Percentiles rank a stretch among this genome's conserved stretches.
Conservation (phyloP, 176 grass and related monocot genomes). For the Oryza glaberrima region DNA sequence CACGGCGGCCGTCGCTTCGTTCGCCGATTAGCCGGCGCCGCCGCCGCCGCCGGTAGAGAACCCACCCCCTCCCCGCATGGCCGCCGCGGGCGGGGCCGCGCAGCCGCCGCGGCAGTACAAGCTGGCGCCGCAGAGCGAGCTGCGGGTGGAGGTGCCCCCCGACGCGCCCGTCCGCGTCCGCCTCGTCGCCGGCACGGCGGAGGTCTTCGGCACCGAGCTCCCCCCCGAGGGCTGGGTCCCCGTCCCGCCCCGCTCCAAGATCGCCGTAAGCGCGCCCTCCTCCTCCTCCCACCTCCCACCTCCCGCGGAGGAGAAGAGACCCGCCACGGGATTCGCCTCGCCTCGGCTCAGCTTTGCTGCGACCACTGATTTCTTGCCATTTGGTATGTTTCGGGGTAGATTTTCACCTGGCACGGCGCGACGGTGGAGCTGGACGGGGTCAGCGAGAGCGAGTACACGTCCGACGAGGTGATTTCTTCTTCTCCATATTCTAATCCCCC, state of each 20-base stretch:
- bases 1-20: too few relatives aligned
- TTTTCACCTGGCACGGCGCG: conserved; percentile 93
- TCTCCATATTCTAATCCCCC: not conserved
- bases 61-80: conserved; percentile 6
- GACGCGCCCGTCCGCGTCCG: conserved; percentile 75
- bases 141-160: conserved; percentile 80
- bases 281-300: not conserved
- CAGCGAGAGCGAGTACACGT: conserved; percentile 84
- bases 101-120: conserved; percentile 65
- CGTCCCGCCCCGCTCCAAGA: conserved; percentile 76
- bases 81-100: conserved; percentile 23
- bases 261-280: conserved; percentile 52
- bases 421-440: conserved; percentile 82
- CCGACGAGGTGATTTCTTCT: conserved; percentile 65
- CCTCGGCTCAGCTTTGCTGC: not conserved
- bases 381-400: conserved; percentile 33
- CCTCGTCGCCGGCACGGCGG: conserved; percentile 77
- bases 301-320: too few relatives aligned
- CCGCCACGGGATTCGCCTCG: not conserved
- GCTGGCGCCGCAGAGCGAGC: conserved; percentile 71
- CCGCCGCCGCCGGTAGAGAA: conserved; percentile 16
- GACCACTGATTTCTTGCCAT: not conserved
- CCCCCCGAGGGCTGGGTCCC: conserved; percentile 85
- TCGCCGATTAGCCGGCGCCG: conserved; percentile 13
- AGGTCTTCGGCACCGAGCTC: conserved; percentile 92